phyloP scores from a whole-genome alignment of 768 basidiomycete species.

The Paxillus ammoniavirescens region DNA sequence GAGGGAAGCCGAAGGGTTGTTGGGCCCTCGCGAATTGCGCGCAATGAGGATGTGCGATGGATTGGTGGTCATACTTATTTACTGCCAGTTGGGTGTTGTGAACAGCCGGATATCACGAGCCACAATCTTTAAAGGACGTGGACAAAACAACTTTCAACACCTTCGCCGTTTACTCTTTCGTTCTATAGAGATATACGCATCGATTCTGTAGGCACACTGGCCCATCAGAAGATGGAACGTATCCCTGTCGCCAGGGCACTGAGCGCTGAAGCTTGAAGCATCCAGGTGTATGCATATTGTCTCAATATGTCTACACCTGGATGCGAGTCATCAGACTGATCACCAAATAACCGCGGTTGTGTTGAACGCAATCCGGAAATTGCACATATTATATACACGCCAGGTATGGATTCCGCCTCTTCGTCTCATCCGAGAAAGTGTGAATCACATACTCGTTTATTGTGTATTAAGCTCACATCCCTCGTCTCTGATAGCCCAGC shows the following conservation, averaged over 20 bases:
- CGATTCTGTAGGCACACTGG: neutral
- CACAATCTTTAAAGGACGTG: no score
- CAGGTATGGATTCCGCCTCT: constrained; percentile 36
- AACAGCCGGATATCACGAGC: neutral
- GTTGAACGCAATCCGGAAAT: constrained; percentile 10
- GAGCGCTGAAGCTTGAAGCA: no score
- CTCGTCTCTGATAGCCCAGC: constrained; percentile 18
- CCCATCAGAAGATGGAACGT: neutral
- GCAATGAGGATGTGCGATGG: constrained; percentile 89
- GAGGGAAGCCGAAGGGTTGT: constrained; percentile 75
- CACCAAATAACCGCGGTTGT: no score
- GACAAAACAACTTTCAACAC: no score
- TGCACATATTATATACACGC: constrained; percentile 30
- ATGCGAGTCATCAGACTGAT: no score
- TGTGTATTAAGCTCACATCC: neutral
- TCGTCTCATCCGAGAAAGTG: constrained; percentile 38
- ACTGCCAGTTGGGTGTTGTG: neutral
- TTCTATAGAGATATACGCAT: no score
- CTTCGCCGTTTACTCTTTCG: no score
- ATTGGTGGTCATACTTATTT: constrained; percentile 39
- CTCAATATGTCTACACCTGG: no score
- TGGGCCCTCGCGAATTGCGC: constrained; percentile 73
- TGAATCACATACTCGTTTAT: neutral
- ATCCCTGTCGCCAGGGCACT: no score
- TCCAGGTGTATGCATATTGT: no score